Base-by-base conservation (phyloP, 148 eudicot genomes). In the Camellia sinensis region DNA sequence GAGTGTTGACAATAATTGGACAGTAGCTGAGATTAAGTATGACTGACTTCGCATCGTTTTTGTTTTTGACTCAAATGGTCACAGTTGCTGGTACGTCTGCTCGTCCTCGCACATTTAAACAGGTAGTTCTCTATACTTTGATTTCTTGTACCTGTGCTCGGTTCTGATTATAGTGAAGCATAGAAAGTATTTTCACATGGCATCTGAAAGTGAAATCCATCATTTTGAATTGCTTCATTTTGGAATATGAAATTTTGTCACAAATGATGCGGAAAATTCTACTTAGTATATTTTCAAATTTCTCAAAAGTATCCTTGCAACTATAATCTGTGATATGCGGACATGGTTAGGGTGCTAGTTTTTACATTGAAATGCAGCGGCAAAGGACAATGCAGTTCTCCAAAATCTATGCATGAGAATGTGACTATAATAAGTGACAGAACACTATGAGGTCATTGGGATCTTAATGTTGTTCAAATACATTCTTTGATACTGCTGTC, bases 21-120 rank as follows among this genome's bases (percentile, higher is more conserved):
- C 13, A 15, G 29, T 45, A 7, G 54, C 54, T 18, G 53, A 45
- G 21, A 8, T 21, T 48, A 50, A 50, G 41, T 71, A 50, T 72
- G 61, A 72, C 53, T 59, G 12, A 74, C 37, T 59, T 59, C 41
- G 6, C 9, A 22, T 44, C n/a, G 17, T 54, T 73, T 69, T 59
- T 46, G 37, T 56, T 46, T 77, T 83, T 60, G 21, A 15, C 74
- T 64, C 53, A 60, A 74, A 75, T 74, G 68, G 60, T 75, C 83
- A 87, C 92, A 91, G 98, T 80, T 71, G 89, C 92, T 71, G 94
- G 94, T 45, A 86, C 92, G 60, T 85, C 92, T 72, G 75, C 90
- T 82, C 95, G 97, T 75, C 98, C 96, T 79, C 93, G 97, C 82
- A 87, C 95, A 44, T 95, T 93, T 78, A 93, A 84, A 81, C 84